A percentile compares a stretch with the other conserved stretches of the same genome.
phyloP scores from a whole-genome alignment of 768 basidiomycete genomes.

The Suillus hirtellus region DNA sequence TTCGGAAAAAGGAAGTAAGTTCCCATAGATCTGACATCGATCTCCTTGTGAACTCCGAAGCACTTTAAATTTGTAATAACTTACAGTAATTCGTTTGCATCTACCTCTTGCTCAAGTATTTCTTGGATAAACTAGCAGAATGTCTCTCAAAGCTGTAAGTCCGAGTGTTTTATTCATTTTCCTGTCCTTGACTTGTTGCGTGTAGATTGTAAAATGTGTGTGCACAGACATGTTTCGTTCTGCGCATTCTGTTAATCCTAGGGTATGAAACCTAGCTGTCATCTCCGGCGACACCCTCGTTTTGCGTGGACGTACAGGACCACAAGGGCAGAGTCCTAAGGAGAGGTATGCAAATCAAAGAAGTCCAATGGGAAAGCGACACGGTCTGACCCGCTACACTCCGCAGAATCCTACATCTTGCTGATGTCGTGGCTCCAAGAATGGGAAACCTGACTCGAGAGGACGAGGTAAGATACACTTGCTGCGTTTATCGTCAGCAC shows the following conservation, averaged over 20 bases:
- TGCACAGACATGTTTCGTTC: constrained; percentile 12
- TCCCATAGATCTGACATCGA: constrained; percentile 10
- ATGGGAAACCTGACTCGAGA: constrained; percentile 81
- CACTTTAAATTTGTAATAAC: constrained; percentile 7
- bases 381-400: constrained; percentile 15
- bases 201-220: constrained; percentile 63
- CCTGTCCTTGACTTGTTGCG: background rate
- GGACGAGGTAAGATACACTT: constrained; percentile 69
- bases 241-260: constrained; percentile 21
- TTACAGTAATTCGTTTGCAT: constrained; percentile 6
- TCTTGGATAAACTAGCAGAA: constrained; percentile 27
- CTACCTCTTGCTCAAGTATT: constrained; percentile 10
- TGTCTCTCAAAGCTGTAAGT: constrained; percentile 80
- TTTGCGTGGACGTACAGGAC: constrained; percentile 71
- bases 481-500: background rate
- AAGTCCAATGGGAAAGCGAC: constrained; percentile 14
- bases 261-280: constrained; percentile 57
- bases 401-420: constrained; percentile 81
- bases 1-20: constrained; percentile 10
- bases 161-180: background rate
- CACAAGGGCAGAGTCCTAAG: constrained; percentile 87
- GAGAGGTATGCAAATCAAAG: constrained; percentile 59
- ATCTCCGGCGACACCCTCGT: constrained; percentile 90
- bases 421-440: constrained; percentile 82
- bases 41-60: background rate